A percentile compares a stretch with the other conserved stretches of the same genome.
Evolutionary conservation across 495 filamentous ascomycete species (phyloP).

Genomic region (Sordaria brevicollis): DNA sequence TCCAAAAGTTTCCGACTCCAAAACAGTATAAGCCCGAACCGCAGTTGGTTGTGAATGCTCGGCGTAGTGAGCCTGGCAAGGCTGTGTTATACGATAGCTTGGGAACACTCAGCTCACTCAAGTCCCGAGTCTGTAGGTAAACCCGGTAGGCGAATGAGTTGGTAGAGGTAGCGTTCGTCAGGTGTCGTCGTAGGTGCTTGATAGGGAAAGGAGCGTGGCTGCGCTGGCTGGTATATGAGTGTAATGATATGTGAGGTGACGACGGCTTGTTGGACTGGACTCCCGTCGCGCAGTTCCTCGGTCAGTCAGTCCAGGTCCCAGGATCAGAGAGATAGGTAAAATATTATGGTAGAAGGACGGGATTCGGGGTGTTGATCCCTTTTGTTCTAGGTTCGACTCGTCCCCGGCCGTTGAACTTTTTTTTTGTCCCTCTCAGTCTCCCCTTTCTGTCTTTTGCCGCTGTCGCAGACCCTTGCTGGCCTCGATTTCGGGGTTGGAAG

Average conservation of each 20-base stretch:
- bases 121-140: neutral
- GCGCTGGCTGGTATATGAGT: no score
- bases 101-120: neutral
- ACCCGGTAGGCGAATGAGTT: neutral
- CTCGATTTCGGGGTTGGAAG: neutral
- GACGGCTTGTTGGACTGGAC: neutral
- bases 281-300: no score
- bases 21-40: neutral
- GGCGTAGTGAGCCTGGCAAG: neutral
- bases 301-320: neutral
- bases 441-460: neutral
- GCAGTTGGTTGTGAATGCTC: neutral
- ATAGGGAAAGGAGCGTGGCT: neutral
- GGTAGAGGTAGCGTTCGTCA: neutral
- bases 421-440: neutral
- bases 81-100: neutral
- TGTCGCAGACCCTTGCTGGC: neutral
- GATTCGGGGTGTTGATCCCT: neutral
- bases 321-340: neutral
- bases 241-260: neutral
- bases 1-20: neutral
- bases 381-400: neutral
- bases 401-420: neutral
- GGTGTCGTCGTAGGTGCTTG: neutral
- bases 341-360: no score